Evolutionary conservation across 257 asterid genomes (phyloP).

Genomic region (Euphrasia confusa): DNA sequence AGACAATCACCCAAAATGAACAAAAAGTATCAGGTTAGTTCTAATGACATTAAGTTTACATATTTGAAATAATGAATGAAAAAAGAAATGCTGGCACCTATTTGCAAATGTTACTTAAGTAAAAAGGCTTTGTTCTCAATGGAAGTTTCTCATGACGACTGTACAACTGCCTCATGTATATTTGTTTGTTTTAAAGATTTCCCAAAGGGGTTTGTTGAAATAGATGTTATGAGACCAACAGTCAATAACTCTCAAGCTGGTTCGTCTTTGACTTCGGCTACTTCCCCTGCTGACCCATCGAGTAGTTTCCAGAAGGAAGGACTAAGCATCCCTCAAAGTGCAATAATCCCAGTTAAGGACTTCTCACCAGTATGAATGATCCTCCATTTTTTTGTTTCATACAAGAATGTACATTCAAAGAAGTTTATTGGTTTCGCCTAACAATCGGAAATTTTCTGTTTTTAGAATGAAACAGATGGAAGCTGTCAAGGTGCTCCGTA

Average conservation of each 20-base stretch:
- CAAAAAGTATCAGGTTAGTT: constrained; percentile 54
- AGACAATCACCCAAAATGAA: constrained; percentile 26
- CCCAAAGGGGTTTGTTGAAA: constrained; percentile 25
- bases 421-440: constrained; percentile 33
- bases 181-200: constrained; percentile 37
- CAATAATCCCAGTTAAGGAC: constrained; percentile 57
- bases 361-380: constrained; percentile 28
- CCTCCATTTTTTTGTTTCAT: constrained; percentile 17
- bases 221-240: constrained; percentile 23
- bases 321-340: constrained; percentile 16
- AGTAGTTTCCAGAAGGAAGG: constrained; percentile 25
- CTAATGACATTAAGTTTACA: constrained; percentile 15
- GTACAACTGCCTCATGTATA: constrained; percentile 19
- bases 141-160: constrained; percentile 25
- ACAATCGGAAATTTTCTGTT: constrained; percentile 43
- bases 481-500: constrained; percentile 34
- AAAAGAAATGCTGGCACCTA: neutral
- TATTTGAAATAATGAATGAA: neutral
- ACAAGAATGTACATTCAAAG: neutral
- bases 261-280: constrained; percentile 28
- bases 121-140: constrained; percentile 16
- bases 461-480: constrained; percentile 64
- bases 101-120: neutral
- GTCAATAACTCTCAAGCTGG: constrained; percentile 36
- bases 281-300: constrained; percentile 27